Conservation (phyloP, 257 asterid species). For the Penstemon newberryi region DNA sequence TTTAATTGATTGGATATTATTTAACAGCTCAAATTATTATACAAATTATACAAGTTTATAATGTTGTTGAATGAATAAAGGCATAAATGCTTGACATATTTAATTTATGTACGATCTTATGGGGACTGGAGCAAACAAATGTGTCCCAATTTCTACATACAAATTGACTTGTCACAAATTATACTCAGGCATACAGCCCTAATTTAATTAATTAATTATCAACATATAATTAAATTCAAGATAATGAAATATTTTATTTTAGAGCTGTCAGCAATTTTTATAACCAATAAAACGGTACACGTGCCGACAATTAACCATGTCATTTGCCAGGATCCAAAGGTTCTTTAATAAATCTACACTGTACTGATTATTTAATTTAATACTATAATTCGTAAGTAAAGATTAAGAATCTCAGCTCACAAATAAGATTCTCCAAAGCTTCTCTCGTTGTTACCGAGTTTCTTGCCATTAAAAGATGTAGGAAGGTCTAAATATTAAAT, state of each 20-base stretch:
- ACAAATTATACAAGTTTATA: neutral
- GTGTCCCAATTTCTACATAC: neutral
- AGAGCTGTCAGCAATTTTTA: conserved; percentile 19
- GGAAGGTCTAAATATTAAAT: too few relatives aligned
- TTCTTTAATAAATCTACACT: conserved; percentile 8
- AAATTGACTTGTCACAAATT: neutral
- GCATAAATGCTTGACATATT: neutral
- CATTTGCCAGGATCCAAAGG: conserved; percentile 25
- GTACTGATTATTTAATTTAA: neutral
- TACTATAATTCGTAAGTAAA: conserved; percentile 19
- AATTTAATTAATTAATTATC: neutral
- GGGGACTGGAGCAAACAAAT: neutral
- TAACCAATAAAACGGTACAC: conserved; percentile 34
- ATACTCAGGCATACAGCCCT: neutral
- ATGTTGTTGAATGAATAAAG: neutral
- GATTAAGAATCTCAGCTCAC: neutral
- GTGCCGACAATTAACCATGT: conserved; percentile 21
- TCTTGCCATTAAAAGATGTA: too few relatives aligned
- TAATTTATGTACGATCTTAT: neutral
- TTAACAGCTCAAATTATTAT: too few relatives aligned
- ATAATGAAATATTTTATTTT: conserved; percentile 5
- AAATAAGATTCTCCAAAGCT: conserved; percentile 17
- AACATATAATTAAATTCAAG: neutral
- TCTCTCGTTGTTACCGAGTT: neutral
- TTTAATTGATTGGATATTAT: neutral